Conservation (phyloP, 306 rosid genomes). For the Trifolium repens region DNA sequence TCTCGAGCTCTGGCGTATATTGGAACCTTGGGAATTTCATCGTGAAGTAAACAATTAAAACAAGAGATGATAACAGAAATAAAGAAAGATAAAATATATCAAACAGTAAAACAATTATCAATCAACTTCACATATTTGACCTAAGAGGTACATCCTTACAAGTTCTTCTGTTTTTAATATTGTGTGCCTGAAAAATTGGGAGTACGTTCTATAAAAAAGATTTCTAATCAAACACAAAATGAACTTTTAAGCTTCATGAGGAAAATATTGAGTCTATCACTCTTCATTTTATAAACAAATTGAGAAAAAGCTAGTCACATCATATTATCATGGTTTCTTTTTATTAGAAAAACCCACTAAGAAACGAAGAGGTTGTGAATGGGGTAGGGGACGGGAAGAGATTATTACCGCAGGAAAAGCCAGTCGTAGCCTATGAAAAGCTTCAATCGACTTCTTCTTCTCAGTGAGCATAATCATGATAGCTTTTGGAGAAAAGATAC, state of each 20-base stretch:
- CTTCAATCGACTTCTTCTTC: conserved; percentile 64
- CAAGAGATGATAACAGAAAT: conserved; percentile 10
- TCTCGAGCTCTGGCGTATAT: conserved; percentile 93
- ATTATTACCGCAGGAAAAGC: conserved; percentile 80
- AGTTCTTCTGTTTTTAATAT: conserved; percentile 12
- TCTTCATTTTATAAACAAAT: conserved; percentile 25
- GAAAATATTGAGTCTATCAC: conserved; percentile 10
- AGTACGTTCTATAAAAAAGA: conserved; percentile 31
- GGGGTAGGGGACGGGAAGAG: conserved; percentile 30
- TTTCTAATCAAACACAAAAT: conserved; percentile 31
- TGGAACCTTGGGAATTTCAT: conserved; percentile 70
- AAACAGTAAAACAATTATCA: not conserved
- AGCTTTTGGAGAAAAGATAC: conserved; percentile 91
- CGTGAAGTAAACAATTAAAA: conserved; percentile 39
- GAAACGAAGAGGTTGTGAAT: conserved; percentile 6
- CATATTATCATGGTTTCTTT: conserved; percentile 24
- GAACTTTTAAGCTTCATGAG: conserved; percentile 26
- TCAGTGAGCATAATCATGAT: conserved; percentile 90
- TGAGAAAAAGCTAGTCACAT: conserved; percentile 25
- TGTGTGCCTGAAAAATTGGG: not conserved
- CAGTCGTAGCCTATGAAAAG: conserved; percentile 81
- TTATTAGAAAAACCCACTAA: conserved; percentile 26
- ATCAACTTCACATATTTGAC: conserved; percentile 17
- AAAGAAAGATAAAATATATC: not conserved
- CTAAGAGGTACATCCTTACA: not conserved